Evolutionary conservation across 2,329 filamentous ascomycete genomes (phyloP).

Genomic region (Botryotinia calthae): DNA sequence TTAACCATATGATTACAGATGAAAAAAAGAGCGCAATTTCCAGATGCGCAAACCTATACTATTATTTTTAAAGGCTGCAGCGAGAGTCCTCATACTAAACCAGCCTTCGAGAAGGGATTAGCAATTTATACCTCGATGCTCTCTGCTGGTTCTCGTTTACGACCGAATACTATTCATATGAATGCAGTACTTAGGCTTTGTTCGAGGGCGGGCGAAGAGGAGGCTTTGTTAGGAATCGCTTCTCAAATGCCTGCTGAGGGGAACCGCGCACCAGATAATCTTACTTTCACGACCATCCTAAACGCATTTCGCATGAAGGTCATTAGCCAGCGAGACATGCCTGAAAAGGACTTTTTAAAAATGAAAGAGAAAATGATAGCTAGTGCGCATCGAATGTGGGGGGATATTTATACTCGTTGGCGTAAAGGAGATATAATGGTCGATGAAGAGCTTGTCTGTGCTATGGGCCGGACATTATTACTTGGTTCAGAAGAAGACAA

Average conservation of each 20-base stretch:
- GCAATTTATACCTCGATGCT: conserved; percentile 75
- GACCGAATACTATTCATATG: conserved; percentile 76
- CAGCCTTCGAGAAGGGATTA: conserved; percentile 66
- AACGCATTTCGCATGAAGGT: conserved; percentile 64
- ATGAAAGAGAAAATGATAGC: conserved; percentile 50
- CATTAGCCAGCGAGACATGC: conserved; percentile 32
- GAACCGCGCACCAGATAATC: conserved; percentile 59
- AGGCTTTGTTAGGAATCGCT: conserved; percentile 75
- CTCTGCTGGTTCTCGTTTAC: conserved; percentile 58
- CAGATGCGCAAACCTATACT: conserved; percentile 81
- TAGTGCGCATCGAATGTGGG: conserved; percentile 75
- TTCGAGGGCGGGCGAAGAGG: conserved; percentile 69
- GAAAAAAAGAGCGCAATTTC: conserved; percentile 85
- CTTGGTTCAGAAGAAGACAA: conserved; percentile 62
- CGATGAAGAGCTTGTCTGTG: conserved; percentile 74
- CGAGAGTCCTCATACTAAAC: conserved; percentile 53
- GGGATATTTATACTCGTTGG: conserved; percentile 77
- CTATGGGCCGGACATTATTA: conserved; percentile 78
- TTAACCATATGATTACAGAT: conserved; percentile 56
- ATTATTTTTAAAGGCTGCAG: conserved; percentile 76
- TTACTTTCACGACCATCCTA: conserved; percentile 81
- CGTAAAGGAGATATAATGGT: conserved; percentile 64
- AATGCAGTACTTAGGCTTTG: conserved; percentile 89
- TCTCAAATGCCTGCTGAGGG: conserved; percentile 66
- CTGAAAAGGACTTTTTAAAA: conserved; percentile 34